These are phyloP conservation scores for Pichia norvegensis DNA, from an alignment of 1,139 yeast genomes.

Conservation along the genomic window DNA sequence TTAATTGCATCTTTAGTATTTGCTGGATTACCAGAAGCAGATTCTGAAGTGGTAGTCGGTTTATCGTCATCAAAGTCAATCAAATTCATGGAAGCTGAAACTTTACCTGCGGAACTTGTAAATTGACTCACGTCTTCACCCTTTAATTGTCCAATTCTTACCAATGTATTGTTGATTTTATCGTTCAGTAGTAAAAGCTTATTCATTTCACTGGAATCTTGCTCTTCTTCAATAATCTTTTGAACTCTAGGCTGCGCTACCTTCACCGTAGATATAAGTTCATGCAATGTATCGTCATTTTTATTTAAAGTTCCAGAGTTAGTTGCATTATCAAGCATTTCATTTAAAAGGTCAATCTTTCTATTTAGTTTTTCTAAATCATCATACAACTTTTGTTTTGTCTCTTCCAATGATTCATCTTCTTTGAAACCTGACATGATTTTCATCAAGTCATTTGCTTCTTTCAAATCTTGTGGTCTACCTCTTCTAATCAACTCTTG, in stretches of 20 bases:
- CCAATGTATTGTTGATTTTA: conserved; percentile 59
- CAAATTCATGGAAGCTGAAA: conserved; percentile 39
- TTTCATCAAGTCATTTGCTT: conserved; percentile 94
- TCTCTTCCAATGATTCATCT: conserved; percentile 52
- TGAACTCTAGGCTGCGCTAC: conserved; percentile 83
- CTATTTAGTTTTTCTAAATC: conserved; percentile 81
- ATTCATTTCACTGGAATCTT: conserved; percentile 57
- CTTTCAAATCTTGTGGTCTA: conserved; percentile 89
- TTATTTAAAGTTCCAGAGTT: conserved; percentile 42
- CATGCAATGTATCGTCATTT: conserved; percentile 65
- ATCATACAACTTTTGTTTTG: conserved; percentile 71
- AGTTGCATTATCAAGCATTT: conserved; percentile 64
- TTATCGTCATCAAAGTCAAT: conserved; percentile 62
- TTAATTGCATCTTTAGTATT: conserved; percentile 42
- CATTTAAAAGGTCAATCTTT: conserved; percentile 84
- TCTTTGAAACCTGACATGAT: conserved; percentile 97
- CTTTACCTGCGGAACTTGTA: conserved; percentile 31
- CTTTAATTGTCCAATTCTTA: conserved; percentile 56
- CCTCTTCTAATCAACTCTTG: conserved; percentile 95
- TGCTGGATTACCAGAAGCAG: conserved; percentile 21
- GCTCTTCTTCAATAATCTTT: conserved; percentile 72
- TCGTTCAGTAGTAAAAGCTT: conserved; percentile 69
- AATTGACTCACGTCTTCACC: conserved; percentile 65
- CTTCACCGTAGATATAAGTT: conserved; percentile 71
- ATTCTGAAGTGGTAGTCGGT: background rate